Percentiles rank a stretch among this genome's conserved stretches.
These are phyloP conservation scores for Tolypocladium endophyticum DNA, from an alignment of 2,329 filamentous ascomycete genomes.

Conservation along the genomic window DNA sequence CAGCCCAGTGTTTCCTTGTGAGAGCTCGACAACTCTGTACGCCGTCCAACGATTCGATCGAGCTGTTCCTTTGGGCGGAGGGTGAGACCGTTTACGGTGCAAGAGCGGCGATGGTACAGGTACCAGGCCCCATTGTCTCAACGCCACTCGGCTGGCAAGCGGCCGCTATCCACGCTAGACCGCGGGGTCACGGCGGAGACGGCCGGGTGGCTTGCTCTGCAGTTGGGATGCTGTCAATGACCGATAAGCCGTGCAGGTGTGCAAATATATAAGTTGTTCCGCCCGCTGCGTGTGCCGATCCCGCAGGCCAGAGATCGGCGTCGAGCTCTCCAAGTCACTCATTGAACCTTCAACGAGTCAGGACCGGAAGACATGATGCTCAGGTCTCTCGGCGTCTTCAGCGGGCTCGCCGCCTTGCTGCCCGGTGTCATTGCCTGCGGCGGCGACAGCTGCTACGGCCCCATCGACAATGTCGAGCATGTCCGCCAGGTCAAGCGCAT, in stretches of 20 bases:
- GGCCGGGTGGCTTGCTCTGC: not conserved
- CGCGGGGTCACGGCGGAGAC: not conserved
- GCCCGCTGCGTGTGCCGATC: not conserved
- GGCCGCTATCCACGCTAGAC: not conserved
- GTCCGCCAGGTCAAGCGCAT: slow-evolving; percentile 38
- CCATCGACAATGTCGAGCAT: slow-evolving; percentile 28
- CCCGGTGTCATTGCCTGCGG: slow-evolving; percentile 23
- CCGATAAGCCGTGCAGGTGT: not conserved
- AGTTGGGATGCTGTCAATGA: not conserved
- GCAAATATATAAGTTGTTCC: not conserved
- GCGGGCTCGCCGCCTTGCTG: slow-evolving; percentile 8
- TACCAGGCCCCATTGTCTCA: not conserved
- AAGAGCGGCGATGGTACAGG: not conserved
- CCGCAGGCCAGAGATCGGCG: not conserved
- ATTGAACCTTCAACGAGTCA: not conserved
- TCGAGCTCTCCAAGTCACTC: not conserved
- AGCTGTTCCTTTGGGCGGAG: not conserved
- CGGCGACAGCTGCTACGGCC: slow-evolving; percentile 26
- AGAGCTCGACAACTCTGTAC: too few species aligned
- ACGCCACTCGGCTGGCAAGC: not conserved
- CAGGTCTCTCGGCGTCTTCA: slow-evolving; percentile 4
- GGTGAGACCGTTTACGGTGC: too few species aligned
- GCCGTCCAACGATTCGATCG: too few species aligned
- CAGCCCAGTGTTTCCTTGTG: too few species aligned
- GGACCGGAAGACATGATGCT: not conserved